Base-by-base conservation (phyloP, 192 early-diverging fungal species). In the Coemansia nantahalensis region DNA sequence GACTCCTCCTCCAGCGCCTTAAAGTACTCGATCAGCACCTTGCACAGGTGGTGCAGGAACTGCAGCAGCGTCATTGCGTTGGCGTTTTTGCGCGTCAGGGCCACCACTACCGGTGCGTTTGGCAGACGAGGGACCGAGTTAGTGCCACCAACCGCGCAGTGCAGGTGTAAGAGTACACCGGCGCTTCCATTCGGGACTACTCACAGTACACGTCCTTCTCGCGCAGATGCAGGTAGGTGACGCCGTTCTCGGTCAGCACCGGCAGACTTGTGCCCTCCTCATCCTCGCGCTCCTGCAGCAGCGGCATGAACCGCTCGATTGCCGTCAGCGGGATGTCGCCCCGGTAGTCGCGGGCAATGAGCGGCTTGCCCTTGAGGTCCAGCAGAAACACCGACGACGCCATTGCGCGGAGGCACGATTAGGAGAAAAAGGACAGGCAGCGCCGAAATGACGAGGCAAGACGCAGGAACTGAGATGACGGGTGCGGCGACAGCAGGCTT, bases 361-460 rank as follows among this genome's bases (percentile, higher is more conserved):
- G 89, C 46, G 95, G 90, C 81, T 99, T 99, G 63, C 96, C 96
- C 83, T 99, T 99, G 33, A 97, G 74, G 78, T 99, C 96, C 31
- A 99, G 75, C 51, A 96, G 85, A 76, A 94, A 97, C 28, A 99
- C 79, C 53, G 92, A 82, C 16, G 84, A 86, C 21, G 77, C 80
- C 71, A 84, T 82, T 18, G n/a, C 5, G 42, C 14, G 8, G 30
- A 15, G 44, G 18, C 17, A 18, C 13, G 28, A 24, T 18, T 6
- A 40, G 45, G 43, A 28, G 23, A 46, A 36, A 24, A 32, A 26
- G 14, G 16, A 31, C n/a, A 34, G 22, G 34, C 47, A n/a, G n/a
- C 12, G 21, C 8, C 18, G 21, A 12, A 41, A 12, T 9, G 5
- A 8, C 18, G 13, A 14, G 15, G 21, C 41, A 43, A 43, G 41